Evolutionary conservation across 192 early-diverging fungal species (phyloP).

Genomic region (Podila clonocystis): DNA sequence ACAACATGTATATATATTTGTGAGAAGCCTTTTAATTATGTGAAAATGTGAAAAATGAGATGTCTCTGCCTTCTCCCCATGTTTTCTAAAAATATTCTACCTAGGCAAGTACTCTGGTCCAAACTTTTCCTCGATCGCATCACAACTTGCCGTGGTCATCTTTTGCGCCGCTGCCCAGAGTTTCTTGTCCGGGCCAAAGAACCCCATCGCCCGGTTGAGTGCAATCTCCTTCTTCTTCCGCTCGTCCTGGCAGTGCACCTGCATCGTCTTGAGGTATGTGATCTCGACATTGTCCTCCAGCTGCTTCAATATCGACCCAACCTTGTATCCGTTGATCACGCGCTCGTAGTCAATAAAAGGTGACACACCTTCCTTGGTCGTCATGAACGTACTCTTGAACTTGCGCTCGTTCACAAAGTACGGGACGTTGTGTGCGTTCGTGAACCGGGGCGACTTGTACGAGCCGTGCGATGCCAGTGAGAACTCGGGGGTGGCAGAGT

Average conservation of each 20-base stretch:
- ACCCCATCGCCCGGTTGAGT: conserved; percentile 72
- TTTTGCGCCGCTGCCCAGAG: conserved; percentile 71
- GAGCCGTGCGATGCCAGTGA: conserved; percentile 64
- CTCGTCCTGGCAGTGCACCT: conserved; percentile 73
- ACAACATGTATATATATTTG: too few relatives aligned
- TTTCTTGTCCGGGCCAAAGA: conserved; percentile 68
- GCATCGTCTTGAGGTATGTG: conserved; percentile 73
- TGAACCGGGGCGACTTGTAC: conserved; percentile 65
- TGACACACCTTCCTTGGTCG: conserved; percentile 55
- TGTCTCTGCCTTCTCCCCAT: too few relatives aligned
- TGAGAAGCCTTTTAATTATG: too few relatives aligned
- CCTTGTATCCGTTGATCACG: conserved; percentile 17
- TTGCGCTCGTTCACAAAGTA: conserved; percentile 81
- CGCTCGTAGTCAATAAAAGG: neutral
- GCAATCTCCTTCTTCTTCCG: conserved; percentile 61
- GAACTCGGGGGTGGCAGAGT: conserved; percentile 64
- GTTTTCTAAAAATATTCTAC: too few relatives aligned
- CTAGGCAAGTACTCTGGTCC: conserved; percentile 11
- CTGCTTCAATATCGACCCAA: conserved; percentile 29
- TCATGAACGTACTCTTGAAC: conserved; percentile 42
- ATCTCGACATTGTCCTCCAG: conserved; percentile 70
- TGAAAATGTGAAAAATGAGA: too few relatives aligned
- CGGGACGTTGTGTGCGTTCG: conserved; percentile 66
- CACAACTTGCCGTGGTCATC: conserved; percentile 75
- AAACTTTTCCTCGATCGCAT: conserved; percentile 64